Base-by-base conservation (phyloP, 495 filamentous ascomycete genomes). In the Venustampulla echinocandica region DNA sequence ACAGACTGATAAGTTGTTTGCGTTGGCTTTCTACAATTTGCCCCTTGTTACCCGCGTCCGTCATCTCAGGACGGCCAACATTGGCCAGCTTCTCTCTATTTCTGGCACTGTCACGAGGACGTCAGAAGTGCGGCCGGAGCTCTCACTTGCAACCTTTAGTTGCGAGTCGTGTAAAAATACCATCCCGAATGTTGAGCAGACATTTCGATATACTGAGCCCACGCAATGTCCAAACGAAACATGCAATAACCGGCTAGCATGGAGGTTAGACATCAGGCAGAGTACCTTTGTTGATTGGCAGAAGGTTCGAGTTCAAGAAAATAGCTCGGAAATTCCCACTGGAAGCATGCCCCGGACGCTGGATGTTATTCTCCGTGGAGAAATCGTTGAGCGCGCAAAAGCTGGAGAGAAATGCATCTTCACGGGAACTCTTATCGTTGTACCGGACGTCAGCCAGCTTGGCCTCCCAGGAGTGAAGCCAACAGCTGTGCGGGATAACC, bases 241-340 rank as follows among this genome's bases (percentile, higher is more conserved):
- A n/a, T 99, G 92, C 59, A 78, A 78, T 46, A 99, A 99, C 68
- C 81, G 90, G 20, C 66, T 74, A 38, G 88, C 84, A 15, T 99
- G 92, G 92, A 79, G 87, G 19, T 69, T 99, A 4, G 90, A 99
- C 55, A 97, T 99, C 60, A 77, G 87, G 35, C 92, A 95, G 63
- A 95, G 89, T 61, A 95, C 90, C 2, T 99, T 99, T 58, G 84
- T 97, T 17, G 92, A 99, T 65, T 99, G 92, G 92, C 92, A 99
- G 54, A 97, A 97, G 61, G 85, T 97, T 18, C 81, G 93, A 42
- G 83, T 97, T 23, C 92, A 99, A 64, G 92, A 99, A 66, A 97
- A 95, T 62, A 92, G 87, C 42, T 90, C 89, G 14, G 92, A 99
- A 63, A 99, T 99, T 38, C 92, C 92, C 0, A 99, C 92, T 1